Conservation (phyloP, 768 basidiomycete species). For the Tulasnella sp. region DNA sequence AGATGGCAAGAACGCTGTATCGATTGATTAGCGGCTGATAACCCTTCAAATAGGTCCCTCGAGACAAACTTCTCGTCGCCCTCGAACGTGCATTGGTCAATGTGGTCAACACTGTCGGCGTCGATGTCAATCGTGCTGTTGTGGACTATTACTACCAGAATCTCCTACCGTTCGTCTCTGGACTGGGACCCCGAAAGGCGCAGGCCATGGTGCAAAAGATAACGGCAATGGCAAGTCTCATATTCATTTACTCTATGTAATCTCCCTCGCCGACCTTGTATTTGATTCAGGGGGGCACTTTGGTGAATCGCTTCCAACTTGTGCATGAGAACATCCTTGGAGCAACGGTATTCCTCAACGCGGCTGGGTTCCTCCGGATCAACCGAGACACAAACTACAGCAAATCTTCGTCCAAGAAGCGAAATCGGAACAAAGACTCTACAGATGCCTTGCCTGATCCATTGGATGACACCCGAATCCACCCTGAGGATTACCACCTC, state of each 20-base stretch:
- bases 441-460: conserved; percentile 72
- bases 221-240: conserved; percentile 48
- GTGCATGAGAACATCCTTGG: conserved; percentile 70
- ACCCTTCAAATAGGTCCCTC: conserved; percentile 49
- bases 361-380: conserved; percentile 84
- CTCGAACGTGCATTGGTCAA: conserved; percentile 87
- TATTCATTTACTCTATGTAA: too few species aligned
- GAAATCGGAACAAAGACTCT: conserved; percentile 28
- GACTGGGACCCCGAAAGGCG: conserved; percentile 91
- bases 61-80: conserved; percentile 67
- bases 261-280: background rate
- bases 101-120: conserved; percentile 82
- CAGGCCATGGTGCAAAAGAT: conserved; percentile 76
- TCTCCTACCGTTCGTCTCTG: conserved; percentile 82
- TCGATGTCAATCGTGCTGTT: conserved; percentile 91
- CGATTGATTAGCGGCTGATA: conserved; percentile 11
- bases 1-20: too few species aligned
- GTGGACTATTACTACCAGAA: conserved; percentile 81
- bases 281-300: conserved; percentile 60
- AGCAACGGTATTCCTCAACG: conserved; percentile 84
- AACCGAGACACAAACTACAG: conserved; percentile 52
- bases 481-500: conserved; percentile 94
- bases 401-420: conserved; percentile 47
- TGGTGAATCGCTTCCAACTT: conserved; percentile 82
- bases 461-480: conserved; percentile 89